Evolutionary conservation across 768 basidiomycete genomes (phyloP), one percentile per base, ranked within the genome.

Genomic region (Leccinum incarnatum): DNA sequence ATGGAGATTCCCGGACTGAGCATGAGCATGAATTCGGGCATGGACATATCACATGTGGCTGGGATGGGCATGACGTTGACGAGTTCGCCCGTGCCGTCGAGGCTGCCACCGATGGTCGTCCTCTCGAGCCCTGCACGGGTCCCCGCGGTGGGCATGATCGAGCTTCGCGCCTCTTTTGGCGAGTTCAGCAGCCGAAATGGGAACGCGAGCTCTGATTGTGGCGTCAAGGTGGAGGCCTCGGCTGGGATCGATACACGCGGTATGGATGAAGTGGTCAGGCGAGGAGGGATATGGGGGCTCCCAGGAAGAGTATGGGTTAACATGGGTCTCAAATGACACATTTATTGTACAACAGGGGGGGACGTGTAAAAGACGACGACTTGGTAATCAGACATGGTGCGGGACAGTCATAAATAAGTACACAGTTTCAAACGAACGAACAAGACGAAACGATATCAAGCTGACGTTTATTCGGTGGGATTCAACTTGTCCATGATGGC

Each of bases 281-380:
- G 91, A 15, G 91, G 91, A 4, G 90, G 91, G 6, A 74, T 81
- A 9, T 78, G 90, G 56, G 84, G 88, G 4, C 67, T 93, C 54
- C 77, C 88, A 42, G 91, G 89, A 19, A 79, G 85, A 57, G 77
- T 91, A 32, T 93, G 81, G 81, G 53, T 55, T 30, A 62, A 57
- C 32, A 62, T 47, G 56, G 62, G 65, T 32, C 53, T 51, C 42
- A 64, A 40, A 45, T 67, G 23, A 56, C 53, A 63, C 58, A 61
- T 12, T 12, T 9, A 19, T 48, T 53, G 45, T 30, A 55, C 27
- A 29, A 11, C 25, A 48, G 23, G 21, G 23, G 23, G 37, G 42
- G 7, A 19, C 19, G 36, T 30, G 50, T 9, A 23, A 14, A 15
- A 1, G 30, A 52, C 42, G n/a, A 45, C 32, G 27, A 23, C 40